Evolutionary conservation across 2,329 filamentous ascomycete species (phyloP), one percentile per base, ranked within the genome.

Genomic region (Scorias spongiosa): DNA sequence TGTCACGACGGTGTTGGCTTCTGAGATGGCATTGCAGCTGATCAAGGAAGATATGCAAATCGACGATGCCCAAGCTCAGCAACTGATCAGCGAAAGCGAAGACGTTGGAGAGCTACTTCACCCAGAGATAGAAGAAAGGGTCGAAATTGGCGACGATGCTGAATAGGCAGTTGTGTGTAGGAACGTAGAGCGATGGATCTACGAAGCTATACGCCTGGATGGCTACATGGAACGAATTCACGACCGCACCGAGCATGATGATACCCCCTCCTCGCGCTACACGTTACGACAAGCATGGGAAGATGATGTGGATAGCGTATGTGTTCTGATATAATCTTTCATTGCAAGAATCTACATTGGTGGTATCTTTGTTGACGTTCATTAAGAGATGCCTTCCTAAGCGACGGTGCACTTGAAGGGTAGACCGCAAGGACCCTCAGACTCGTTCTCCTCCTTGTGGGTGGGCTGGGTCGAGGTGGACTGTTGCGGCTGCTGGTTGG

Each of bases 401-500:
- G 78, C 66, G 53, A 91, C 75, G 40, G 67, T 65, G 63, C 84
- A 91, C 58, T 88, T 88, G 42, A 69, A 66, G 29, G 85, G 84
- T 54, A 91, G 66, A 17, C 85, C 84, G 59, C 85, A 93, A 39
- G 81, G 82, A 0, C 84, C 81, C 57, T 80, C 75, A 45, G 73
- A 72, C 43, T 70, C 66, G 46, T 73, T 64, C 49, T 73, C 61
- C 42, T 63, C 61, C 43, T 57, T 55, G 30, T 51, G 44, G 44
- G 64, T 55, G 42, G 58, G 57, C 15, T 53, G 53, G 20, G 55
- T 51, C 18, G 50, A 49, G 15, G 51, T 53, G 49, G 54, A 55
- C 46, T 54, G 56, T 38, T 46, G 48, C 44, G 28, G 53, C 39
- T 39, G 45, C 64, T 57, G 51, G 63, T 15, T 44, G 58, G 54